phyloP scores from a whole-genome alignment of 164 flowering plant species.

The Pachysandra terminalis region DNA sequence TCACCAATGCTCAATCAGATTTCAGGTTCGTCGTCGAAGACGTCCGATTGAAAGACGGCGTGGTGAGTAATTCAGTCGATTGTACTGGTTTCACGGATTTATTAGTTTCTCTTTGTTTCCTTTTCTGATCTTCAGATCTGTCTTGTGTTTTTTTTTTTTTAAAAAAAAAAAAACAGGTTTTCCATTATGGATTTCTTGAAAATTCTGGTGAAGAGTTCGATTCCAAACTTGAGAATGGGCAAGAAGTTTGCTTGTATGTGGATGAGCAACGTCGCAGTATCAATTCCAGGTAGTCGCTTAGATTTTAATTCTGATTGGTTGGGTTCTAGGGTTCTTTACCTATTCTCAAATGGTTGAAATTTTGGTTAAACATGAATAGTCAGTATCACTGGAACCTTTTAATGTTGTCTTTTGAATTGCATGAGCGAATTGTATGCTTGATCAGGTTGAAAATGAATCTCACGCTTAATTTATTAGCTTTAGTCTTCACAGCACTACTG shows the following conservation, averaged over 20 bases:
- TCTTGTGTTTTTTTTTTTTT: background rate
- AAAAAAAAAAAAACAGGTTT: too few species aligned
- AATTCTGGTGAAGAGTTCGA: conserved; percentile 23
- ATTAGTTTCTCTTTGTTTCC: background rate
- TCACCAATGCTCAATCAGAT: conserved; percentile 27
- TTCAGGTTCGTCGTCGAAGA: conserved; percentile 67
- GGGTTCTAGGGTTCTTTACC: too few species aligned
- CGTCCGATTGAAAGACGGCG: conserved; percentile 68
- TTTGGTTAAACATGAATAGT: too few species aligned
- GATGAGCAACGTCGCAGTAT: conserved; percentile 61
- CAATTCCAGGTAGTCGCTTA: conserved; percentile 59
- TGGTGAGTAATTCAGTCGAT: conserved; percentile 31
- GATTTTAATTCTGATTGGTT: background rate
- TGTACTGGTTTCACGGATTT: background rate
- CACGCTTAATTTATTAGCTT: too few species aligned
- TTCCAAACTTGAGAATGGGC: conserved; percentile 33
- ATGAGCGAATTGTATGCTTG: too few species aligned
- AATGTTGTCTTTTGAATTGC: too few species aligned
- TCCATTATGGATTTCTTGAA: conserved; percentile 65
- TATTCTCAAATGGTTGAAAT: too few species aligned
- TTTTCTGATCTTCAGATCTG: background rate
- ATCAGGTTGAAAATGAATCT: too few species aligned
- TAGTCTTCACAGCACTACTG: too few species aligned
- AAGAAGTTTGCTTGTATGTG: conserved; percentile 48
- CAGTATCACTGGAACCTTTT: too few species aligned